Evolutionary conservation across 2,329 filamentous ascomycete species (phyloP).

Genomic region (Curvularia spicifera): DNA sequence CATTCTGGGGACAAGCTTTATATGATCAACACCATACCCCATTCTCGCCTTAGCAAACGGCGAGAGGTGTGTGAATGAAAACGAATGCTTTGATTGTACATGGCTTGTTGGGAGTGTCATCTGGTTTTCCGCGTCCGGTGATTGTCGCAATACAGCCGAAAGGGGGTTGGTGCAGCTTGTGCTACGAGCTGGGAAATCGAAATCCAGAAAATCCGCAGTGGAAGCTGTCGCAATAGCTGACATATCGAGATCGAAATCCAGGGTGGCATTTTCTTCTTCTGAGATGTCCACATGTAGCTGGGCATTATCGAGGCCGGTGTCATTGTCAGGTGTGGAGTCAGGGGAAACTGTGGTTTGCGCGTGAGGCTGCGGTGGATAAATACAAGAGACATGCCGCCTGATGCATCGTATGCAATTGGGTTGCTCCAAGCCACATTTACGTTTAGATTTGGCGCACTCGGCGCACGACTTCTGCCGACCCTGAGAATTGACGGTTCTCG

Average conservation of each 20-base stretch:
- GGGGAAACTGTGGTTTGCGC: not conserved
- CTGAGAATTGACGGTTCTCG: constrained; percentile 29
- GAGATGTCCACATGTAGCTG: not conserved
- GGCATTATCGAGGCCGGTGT: constrained; percentile 23
- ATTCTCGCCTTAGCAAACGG: constrained; percentile 32
- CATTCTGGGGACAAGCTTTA: constrained; percentile 35
- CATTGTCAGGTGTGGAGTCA: not conserved
- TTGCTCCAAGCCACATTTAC: constrained; percentile 61
- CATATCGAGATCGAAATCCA: constrained; percentile 16
- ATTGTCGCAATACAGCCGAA: constrained; percentile 21
- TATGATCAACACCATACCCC: constrained; percentile 35
- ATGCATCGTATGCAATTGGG: constrained; percentile 62
- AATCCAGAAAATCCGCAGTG: constrained; percentile 21
- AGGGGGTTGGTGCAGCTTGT: constrained; percentile 62
- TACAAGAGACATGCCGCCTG: constrained; percentile 57
- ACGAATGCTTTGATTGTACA: constrained; percentile 4
- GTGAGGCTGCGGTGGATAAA: constrained; percentile 47
- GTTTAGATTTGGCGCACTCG: constrained; percentile 64
- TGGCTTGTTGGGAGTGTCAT: not conserved
- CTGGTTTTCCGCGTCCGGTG: constrained; percentile 4
- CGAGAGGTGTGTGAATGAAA: constrained; percentile 24
- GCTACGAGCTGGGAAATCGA: constrained; percentile 23
- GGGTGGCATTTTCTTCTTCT: constrained; percentile 32
- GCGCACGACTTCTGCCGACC: constrained; percentile 62
- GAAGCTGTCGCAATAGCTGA: constrained; percentile 11